Conservation (phyloP, 1,284 basidiomycete species). For the Cryptococcus depauperatus region DNA sequence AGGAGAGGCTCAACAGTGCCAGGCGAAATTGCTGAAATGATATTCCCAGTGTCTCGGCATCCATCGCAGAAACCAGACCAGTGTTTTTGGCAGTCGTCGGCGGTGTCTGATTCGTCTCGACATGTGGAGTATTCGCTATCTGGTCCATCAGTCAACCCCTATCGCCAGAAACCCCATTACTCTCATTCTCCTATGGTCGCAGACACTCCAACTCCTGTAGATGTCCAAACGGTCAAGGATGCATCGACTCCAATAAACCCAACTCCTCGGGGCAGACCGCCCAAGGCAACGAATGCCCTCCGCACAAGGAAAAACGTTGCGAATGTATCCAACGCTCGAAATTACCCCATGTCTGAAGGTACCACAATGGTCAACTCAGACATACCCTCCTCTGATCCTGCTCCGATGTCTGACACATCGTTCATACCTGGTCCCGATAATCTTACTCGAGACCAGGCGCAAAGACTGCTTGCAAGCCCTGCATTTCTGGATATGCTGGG, state of each 20-base stretch:
- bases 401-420: no score
- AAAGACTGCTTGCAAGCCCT: slow-evolving; percentile 28
- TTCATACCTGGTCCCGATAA: background rate
- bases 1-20: background rate
- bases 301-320: background rate
- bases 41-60: background rate
- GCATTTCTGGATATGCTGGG: slow-evolving; percentile 34
- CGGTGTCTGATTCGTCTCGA: background rate
- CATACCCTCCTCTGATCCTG: background rate
- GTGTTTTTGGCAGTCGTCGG: background rate
- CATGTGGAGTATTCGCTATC: no score
- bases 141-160: no score
- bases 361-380: background rate
- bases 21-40: background rate
- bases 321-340: background rate
- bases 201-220: background rate
- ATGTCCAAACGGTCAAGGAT: background rate
- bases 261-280: background rate
- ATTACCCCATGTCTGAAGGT: background rate
- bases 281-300: background rate
- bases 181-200: background rate
- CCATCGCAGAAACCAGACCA: background rate
- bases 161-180: background rate
- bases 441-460: slow-evolving; percentile 36
- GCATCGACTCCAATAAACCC: background rate